These are phyloP conservation scores for Micromonas pusilla DNA, from an alignment of 139 green algal genomes.

Conservation along the genomic window DNA sequence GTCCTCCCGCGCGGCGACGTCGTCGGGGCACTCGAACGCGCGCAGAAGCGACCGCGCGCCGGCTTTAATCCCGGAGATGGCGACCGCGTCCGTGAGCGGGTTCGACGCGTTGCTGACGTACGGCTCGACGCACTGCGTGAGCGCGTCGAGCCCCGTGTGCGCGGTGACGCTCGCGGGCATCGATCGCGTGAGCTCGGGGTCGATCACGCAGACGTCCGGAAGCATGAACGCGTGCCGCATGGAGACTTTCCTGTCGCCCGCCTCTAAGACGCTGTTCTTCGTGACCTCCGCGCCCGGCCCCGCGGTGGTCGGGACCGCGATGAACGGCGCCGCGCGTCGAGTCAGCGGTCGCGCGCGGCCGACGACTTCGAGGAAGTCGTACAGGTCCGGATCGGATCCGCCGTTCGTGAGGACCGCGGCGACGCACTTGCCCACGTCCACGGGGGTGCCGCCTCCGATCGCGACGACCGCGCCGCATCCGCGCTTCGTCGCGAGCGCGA, in stretches of 20 bases:
- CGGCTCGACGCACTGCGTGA: conserved; percentile 35
- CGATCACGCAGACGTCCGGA: conserved; percentile 16
- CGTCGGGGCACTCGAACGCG: neutral
- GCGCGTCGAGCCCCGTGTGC: conserved; percentile 30
- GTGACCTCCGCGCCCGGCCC: conserved; percentile 29
- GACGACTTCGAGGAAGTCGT: conserved; percentile 34
- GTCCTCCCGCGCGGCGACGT: conserved; percentile 25
- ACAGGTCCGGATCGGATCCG: conserved; percentile 16
- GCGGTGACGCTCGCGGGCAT: conserved; percentile 20
- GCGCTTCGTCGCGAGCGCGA: neutral
- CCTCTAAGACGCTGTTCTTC: conserved; percentile 28
- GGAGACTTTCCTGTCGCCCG: conserved; percentile 28
- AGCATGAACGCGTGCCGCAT: conserved; percentile 30
- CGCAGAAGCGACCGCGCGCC: conserved; percentile 12
- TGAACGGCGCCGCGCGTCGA: conserved; percentile 19
- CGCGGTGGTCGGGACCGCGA: conserved; percentile 30
- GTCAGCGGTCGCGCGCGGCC: conserved; percentile 16
- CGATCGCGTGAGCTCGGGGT: conserved; percentile 22
- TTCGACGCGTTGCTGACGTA: conserved; percentile 23
- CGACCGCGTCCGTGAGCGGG: conserved; percentile 17
- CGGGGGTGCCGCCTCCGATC: conserved; percentile 19
- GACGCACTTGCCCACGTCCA: conserved; percentile 29
- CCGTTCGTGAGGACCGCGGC: conserved; percentile 31
- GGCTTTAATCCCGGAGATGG: conserved; percentile 12
- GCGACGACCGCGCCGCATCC: conserved; percentile 23